These are phyloP conservation scores for Boletus semigastroideus DNA, from an alignment of 1,284 basidiomycete species.

Conservation along the genomic window DNA sequence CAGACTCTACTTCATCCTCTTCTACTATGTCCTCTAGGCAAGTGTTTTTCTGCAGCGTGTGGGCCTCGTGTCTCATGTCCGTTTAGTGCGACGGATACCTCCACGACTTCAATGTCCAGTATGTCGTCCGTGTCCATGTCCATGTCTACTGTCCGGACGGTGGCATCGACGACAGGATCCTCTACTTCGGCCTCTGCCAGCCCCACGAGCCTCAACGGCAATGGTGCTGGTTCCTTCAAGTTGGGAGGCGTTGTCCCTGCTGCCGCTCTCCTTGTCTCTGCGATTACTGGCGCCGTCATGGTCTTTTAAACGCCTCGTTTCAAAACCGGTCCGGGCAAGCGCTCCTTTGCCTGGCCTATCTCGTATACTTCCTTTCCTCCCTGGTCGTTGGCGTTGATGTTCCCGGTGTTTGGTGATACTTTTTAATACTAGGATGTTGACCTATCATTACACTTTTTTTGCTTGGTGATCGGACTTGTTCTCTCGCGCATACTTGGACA, in stretches of 20 bases:
- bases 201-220: conserved; percentile 27
- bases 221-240: conserved; percentile 26
- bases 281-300: conserved; percentile 42
- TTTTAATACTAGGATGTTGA: conserved; percentile 17
- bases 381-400: conserved; percentile 7
- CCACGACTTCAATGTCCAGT: background rate
- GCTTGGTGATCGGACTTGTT: conserved; percentile 11
- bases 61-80: background rate
- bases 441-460: conserved; percentile 8
- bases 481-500: conserved; percentile 18
- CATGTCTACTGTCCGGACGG: background rate
- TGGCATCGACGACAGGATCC: background rate
- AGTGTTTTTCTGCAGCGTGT: background rate
- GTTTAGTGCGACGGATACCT: conserved; percentile 4
- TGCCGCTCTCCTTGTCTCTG: conserved; percentile 41
- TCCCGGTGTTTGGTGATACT: conserved; percentile 7
- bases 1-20: conserved; percentile 2
- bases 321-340: background rate
- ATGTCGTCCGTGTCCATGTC: background rate
- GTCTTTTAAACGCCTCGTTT: conserved; percentile 35
- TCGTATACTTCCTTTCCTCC: conserved; percentile 19
- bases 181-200: conserved; percentile 16
- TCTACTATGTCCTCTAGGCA: conserved; percentile 3
- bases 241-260: conserved; percentile 31
- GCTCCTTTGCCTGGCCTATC: background rate